Evolutionary conservation across 768 basidiomycete species (phyloP), one percentile per base, ranked within the genome.

Genomic region (Trichaptum fuscoviolaceum): DNA sequence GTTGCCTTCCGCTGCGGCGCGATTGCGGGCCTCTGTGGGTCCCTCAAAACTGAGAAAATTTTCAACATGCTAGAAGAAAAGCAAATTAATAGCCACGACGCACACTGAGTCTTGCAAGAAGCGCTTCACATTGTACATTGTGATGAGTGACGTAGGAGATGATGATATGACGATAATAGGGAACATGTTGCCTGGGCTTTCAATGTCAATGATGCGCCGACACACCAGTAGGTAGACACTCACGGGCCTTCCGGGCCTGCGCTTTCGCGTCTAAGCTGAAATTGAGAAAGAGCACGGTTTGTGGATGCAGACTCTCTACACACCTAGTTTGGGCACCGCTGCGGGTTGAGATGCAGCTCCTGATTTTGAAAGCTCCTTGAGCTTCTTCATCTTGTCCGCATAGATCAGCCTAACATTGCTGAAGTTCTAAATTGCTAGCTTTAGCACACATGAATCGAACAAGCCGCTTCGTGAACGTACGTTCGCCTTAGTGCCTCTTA

Each of bases 151-250:
- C 1, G 96, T 98, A 0, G 95, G 95, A 18, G 91, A 95, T 0
- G 95, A 96, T 0, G 96, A 96, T 58, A 99, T 95, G 81, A 99
- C 91, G 76, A 99, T 97, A 73, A 99, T 99, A 0, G 96, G 96
- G 77, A 91, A 91, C 72, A 84, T 87, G 73, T 87, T 87, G 69
- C 85, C 89, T 92, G 75, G 7, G 20, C 26, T 52, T n/a, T n/a
- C 10, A 15, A 18, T 59, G 58, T 35, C 66, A 27, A 52, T 20
- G 15, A 36, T 64, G 35, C 25, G 57, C 0, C 18, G 12, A 1
- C 2, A 26, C 27, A 35, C 63, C 15, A 7, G 60, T 7, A 35
- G 58, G 12, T 35, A 58, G 25, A 61, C 12, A 81, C 89, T 68
- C 73, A 89, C 91, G 84, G 52, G 88, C 83, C 84, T 92, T 93